phyloP scores from a whole-genome alignment of 2,329 filamentous ascomycete genomes.

The Monosporascus cannonballus region DNA sequence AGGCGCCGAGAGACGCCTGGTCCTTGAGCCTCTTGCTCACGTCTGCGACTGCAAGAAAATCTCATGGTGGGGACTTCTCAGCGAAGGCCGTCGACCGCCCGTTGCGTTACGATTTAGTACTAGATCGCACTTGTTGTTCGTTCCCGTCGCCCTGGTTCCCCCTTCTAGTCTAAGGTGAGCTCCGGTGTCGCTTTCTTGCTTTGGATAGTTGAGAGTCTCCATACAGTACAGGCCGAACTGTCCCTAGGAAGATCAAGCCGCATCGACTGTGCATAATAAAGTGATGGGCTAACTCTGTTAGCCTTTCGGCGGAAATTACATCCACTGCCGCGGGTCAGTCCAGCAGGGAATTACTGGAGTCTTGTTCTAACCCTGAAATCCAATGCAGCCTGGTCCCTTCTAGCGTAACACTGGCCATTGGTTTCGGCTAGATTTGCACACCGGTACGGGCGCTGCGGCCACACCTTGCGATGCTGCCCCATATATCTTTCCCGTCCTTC shows the following conservation, averaged over 20 bases:
- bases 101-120: no score
- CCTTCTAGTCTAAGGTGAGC: no score
- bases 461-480: neutral
- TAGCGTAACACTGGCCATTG: neutral
- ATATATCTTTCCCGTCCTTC: neutral
- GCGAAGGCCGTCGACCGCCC: no score
- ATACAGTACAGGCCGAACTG: conserved; percentile 21
- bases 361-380: neutral
- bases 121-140: no score
- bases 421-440: no score
- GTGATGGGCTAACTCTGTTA: conserved; percentile 3
- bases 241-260: conserved; percentile 14
- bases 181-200: neutral
- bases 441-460: neutral
- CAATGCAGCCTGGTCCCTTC: neutral
- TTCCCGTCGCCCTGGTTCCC: no score
- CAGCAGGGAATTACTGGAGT: conserved; percentile 10
- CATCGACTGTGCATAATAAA: neutral
- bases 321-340: conserved; percentile 30
- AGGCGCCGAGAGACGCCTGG: neutral
- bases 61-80: no score
- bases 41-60: neutral
- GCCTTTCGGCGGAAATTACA: conserved; percentile 22
- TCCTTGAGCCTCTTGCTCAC: neutral
- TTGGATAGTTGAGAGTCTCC: conserved; percentile 11